These are phyloP conservation scores for Aquilaria yunnanensis DNA, from an alignment of 345 rosid species.

Conservation along the genomic window DNA sequence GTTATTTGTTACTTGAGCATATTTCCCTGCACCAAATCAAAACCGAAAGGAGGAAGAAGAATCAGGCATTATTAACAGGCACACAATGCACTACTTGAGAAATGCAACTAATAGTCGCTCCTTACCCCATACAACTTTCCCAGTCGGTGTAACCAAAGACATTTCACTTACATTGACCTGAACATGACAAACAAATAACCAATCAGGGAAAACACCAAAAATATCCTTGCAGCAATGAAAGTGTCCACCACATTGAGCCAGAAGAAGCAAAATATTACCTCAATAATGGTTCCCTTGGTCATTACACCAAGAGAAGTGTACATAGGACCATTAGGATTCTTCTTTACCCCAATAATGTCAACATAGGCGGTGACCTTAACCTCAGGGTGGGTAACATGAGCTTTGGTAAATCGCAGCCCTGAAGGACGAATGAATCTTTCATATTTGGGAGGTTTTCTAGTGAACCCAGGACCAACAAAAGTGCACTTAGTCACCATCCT, in stretches of 20 bases:
- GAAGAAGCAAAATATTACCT: conserved; percentile 34
- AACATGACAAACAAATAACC: neutral
- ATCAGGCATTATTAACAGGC: neutral
- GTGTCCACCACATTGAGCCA: no score
- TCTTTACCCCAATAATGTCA: conserved; percentile 81
- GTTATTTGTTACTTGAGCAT: conserved; percentile 93
- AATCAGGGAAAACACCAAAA: neutral
- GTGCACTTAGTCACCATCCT: conserved; percentile 94
- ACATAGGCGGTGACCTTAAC: conserved; percentile 84
- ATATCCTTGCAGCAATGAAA: neutral
- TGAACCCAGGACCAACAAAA: conserved; percentile 83
- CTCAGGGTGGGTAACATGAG: conserved; percentile 93
- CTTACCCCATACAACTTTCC: conserved; percentile 96
- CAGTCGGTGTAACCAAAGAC: conserved; percentile 89
- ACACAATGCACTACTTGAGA: neutral
- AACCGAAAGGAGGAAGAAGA: neutral
- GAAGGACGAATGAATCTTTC: conserved; percentile 94
- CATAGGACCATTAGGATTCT: conserved; percentile 93
- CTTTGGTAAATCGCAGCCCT: conserved; percentile 83
- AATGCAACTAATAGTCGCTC: neutral
- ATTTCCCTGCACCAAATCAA: conserved; percentile 55
- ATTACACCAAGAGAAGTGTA: conserved; percentile 87
- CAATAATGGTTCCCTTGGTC: conserved; percentile 88
- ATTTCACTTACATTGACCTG: conserved; percentile 97
- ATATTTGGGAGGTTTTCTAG: conserved; percentile 94